A percentile compares a stretch with the other conserved stretches of the same genome.
Conservation (phyloP, 495 filamentous ascomycete genomes). For the Aspergillus biplanus region DNA sequence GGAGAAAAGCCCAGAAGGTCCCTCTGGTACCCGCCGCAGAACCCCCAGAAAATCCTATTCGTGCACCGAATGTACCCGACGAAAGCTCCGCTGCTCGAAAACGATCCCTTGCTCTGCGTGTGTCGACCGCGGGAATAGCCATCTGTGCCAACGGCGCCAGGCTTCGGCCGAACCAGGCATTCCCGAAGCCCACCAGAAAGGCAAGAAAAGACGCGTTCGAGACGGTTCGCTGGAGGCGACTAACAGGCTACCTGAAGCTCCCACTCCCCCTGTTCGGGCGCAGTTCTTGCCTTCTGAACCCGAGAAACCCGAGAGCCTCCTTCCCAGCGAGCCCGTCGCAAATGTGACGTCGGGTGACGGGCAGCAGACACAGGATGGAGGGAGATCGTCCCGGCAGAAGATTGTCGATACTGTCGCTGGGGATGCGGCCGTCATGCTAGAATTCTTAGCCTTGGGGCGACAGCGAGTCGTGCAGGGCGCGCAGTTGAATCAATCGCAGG, state of each 20-base stretch:
- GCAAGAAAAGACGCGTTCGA: neutral
- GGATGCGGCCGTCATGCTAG: conserved; percentile 19
- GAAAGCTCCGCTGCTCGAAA: conserved; percentile 22
- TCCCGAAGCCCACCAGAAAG: neutral
- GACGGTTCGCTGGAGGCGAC: neutral
- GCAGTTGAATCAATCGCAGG: neutral
- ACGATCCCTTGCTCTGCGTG: conserved; percentile 19
- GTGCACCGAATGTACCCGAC: conserved; percentile 17
- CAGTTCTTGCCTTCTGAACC: neutral
- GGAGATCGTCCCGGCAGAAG: neutral
- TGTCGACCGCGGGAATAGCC: conserved; percentile 12
- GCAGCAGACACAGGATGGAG: neutral
- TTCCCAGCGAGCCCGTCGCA: neutral
- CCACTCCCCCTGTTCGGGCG: neutral
- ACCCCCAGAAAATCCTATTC: conserved; percentile 7
- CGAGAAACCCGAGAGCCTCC: neutral
- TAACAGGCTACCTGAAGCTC: neutral
- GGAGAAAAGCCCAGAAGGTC: too few relatives aligned
- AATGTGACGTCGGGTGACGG: neutral
- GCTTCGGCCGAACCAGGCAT: too few relatives aligned
- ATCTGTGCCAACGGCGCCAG: conserved; percentile 13
- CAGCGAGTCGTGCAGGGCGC: conserved; percentile 10
- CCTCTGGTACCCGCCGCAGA: neutral
- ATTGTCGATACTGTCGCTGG: conserved; percentile 6
- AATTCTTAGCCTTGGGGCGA: conserved; percentile 18